phyloP scores from a whole-genome alignment of 1,284 basidiomycete species.

The Veloboletus limbatus region DNA sequence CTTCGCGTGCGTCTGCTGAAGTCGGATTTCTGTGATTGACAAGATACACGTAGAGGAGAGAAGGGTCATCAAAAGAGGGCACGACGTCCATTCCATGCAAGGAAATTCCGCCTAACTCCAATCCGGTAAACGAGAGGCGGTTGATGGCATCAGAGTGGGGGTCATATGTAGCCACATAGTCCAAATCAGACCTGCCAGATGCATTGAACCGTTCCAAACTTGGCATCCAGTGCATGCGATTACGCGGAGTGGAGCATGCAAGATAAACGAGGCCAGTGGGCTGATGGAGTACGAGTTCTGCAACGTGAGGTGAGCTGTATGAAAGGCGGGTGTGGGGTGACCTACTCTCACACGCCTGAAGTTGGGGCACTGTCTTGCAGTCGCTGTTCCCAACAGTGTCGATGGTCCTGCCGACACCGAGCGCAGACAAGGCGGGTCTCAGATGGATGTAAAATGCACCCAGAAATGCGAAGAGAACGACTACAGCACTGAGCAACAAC shows the following conservation, averaged over 20 bases:
- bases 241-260: constrained; percentile 59
- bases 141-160: constrained; percentile 45
- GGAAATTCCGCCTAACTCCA: constrained; percentile 45
- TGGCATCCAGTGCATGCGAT: constrained; percentile 58
- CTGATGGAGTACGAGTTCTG: constrained; percentile 57
- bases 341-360: constrained; percentile 67
- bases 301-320: background rate
- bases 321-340: background rate
- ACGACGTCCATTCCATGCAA: constrained; percentile 75
- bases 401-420: constrained; percentile 46
- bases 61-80: constrained; percentile 45
- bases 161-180: constrained; percentile 66
- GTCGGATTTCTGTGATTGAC: constrained; percentile 61
- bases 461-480: constrained; percentile 26
- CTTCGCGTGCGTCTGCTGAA: constrained; percentile 35
- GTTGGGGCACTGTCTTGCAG: constrained; percentile 48
- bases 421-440: constrained; percentile 38
- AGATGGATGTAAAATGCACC: constrained; percentile 41
- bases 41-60: constrained; percentile 61
- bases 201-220: constrained; percentile 43
- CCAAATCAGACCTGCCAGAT: constrained; percentile 41
- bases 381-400: constrained; percentile 43
- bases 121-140: constrained; percentile 44
- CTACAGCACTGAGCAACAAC: constrained; percentile 19
- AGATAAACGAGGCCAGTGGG: constrained; percentile 63